Evolutionary conservation across 345 rosid genomes (phyloP), one percentile per base, ranked within the genome.

Genomic region (Brassica nigra): DNA sequence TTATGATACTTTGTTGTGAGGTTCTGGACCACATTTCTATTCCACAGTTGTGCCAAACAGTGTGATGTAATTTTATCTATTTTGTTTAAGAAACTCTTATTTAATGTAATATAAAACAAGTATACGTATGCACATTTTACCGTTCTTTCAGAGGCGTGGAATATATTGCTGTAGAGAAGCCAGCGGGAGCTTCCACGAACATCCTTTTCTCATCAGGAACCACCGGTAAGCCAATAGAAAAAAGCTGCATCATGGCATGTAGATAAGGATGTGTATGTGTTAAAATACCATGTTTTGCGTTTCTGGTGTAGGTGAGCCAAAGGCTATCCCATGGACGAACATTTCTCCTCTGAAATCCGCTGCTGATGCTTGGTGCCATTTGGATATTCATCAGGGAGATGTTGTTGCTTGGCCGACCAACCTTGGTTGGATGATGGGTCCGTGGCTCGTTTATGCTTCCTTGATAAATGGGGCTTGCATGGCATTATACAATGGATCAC

Each of bases 401-500:
- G 79, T 86, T 79, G 87, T 92, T 83, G 90, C 98, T 83, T 95
- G 99, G 99, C 99, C 98, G 15, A 90, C 99, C 83, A 95, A 95
- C 79, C 97, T 95, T 68, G 99, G 99, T 52, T 95, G 99, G 99
- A 95, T 95, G 98, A 95, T 95, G 98, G 99, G 99, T 81, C 99
- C 99, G 37, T 95, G 99, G 99, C 86, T 95, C 71, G 94, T 95
- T 30, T 95, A 95, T 88, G 96, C 97, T 70, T 85, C 98, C 33
- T 84, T 95, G 78, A 78, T 95, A 34, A 95, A 95, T 63, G 92
- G 98, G 4, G 99, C 98, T 74, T 88, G 92, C 74, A 87, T 95
- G 77, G 99, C 92, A 36, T 83, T 95, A 52, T 95, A 88, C 74
- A 91, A 95, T 82, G 99, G 99, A 80, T 90, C 99, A 29, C 99